A percentile compares a stretch with the other conserved stretches of the same genome.
Conservation (phyloP, 2,329 filamentous ascomycete genomes). For the Fusarium brachygibbosum region DNA sequence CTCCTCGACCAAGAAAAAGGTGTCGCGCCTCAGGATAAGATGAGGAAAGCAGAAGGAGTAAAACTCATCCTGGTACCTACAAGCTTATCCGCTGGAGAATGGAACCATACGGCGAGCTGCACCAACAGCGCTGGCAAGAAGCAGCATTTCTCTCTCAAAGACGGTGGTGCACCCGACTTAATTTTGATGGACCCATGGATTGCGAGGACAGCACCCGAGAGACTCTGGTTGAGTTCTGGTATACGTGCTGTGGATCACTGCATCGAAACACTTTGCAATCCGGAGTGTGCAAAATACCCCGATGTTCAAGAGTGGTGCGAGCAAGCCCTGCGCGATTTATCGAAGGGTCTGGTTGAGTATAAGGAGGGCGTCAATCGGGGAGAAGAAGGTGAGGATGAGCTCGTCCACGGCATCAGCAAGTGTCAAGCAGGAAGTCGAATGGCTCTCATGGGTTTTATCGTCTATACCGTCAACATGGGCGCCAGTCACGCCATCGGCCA, state of each 20-base stretch:
- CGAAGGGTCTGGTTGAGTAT: slow-evolving; percentile 8
- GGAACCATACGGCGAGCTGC: slow-evolving; percentile 28
- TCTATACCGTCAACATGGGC: slow-evolving; percentile 25
- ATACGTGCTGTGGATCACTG: slow-evolving; percentile 27
- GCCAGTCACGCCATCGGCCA: slow-evolving; percentile 26
- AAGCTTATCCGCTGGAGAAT: slow-evolving; percentile 23
- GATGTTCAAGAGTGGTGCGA: slow-evolving; percentile 22
- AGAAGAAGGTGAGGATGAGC: not conserved
- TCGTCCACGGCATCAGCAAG: slow-evolving; percentile 8
- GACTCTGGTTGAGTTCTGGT: slow-evolving; percentile 18
- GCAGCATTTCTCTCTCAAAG: slow-evolving; percentile 12
- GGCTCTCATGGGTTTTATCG: slow-evolving; percentile 28
- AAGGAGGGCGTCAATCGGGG: slow-evolving; percentile 6
- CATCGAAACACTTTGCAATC: slow-evolving; percentile 17
- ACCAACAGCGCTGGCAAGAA: slow-evolving; percentile 19
- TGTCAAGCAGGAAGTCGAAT: slow-evolving; percentile 30
- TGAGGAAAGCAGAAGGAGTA: slow-evolving; percentile 11
- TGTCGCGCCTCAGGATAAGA: slow-evolving; percentile 12
- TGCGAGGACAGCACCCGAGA: slow-evolving; percentile 5
- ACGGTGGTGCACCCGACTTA: slow-evolving; percentile 21
- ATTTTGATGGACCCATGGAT: slow-evolving; percentile 31
- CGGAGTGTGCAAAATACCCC: slow-evolving; percentile 1
- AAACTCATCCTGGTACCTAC: slow-evolving; percentile 10
- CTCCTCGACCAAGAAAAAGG: slow-evolving; percentile 16
- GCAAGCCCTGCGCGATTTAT: slow-evolving; percentile 8